A percentile compares a stretch with the other conserved stretches of the same genome.
Conservation (phyloP, 2,329 filamentous ascomycete species). For the Coniella lustricola region DNA sequence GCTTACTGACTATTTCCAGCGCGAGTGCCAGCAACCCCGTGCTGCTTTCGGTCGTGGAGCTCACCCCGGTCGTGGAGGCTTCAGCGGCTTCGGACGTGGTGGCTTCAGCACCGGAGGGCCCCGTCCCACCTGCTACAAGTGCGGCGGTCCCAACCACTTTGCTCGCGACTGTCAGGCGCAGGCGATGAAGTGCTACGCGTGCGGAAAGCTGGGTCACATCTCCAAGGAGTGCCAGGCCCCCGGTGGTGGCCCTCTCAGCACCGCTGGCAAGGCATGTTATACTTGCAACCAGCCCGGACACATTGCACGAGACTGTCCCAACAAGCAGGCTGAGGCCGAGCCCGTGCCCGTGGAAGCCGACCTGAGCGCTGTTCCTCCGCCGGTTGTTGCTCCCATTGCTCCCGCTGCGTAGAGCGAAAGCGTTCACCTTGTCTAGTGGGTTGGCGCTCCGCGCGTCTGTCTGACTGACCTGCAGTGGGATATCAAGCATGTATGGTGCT, state of each 20-base stretch:
- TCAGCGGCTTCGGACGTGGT: slow-evolving; percentile 59
- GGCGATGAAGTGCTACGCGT: slow-evolving; percentile 97
- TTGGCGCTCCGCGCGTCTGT: no score
- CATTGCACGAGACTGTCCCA: slow-evolving; percentile 89
- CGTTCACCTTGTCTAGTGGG: not conserved
- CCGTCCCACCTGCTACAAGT: slow-evolving; percentile 68
- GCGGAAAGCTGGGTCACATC: slow-evolving; percentile 91
- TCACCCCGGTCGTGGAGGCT: slow-evolving; percentile 65
- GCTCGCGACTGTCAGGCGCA: slow-evolving; percentile 97
- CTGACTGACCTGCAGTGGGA: no score
- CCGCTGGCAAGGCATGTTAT: slow-evolving; percentile 97
- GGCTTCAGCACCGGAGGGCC: slow-evolving; percentile 61
- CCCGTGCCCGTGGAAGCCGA: slow-evolving; percentile 31
- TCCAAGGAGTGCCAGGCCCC: slow-evolving; percentile 91
- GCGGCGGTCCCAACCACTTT: slow-evolving; percentile 90
- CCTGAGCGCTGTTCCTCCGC: slow-evolving; percentile 31
- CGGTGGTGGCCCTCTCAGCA: slow-evolving; percentile 92
- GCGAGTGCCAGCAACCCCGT: slow-evolving; percentile 75
- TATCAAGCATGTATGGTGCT: no score
- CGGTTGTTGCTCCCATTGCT: slow-evolving; percentile 30
- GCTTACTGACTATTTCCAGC: slow-evolving; percentile 37
- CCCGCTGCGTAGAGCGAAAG: slow-evolving; percentile 34
- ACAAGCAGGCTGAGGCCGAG: slow-evolving; percentile 47
- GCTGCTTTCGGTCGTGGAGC: slow-evolving; percentile 59
- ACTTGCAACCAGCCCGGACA: slow-evolving; percentile 92